Base-by-base conservation (phyloP, 176 grass and related monocot genomes). In the Triticum turgidum region DNA sequence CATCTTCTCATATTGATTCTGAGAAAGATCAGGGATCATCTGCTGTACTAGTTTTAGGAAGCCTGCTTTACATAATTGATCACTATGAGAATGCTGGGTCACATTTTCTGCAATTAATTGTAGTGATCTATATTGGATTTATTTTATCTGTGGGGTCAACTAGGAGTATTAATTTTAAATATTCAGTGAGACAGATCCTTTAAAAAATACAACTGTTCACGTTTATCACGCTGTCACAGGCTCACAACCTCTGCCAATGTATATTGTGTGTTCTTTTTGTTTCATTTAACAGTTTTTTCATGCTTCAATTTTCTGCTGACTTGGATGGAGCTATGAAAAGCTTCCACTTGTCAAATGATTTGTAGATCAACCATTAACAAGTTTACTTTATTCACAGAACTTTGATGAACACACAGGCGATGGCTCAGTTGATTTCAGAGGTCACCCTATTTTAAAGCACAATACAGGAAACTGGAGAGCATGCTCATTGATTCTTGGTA, bases 401-500 rank as follows among this genome's bases (percentile, higher is more conserved):
- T 41, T 72, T 66, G 54, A 30, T 33, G 68, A 87, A 27, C 93
- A 83, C 42, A 94, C 96, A 66, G 88, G 91, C 11, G 91, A 98
- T 95, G 90, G 93, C 45, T 98, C 96, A 51, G 91, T 95, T 5
- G 90, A 88, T 69, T 92, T 83, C 32, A 75, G 84, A 87, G 96
- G 96, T n/a, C 82, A 81, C 49, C 93, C 96, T 69, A 70, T 95
- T 84, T 82, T 91, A 76, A 98, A 95, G 86, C 86, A 82, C 32
- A 68, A 86, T 38, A 92, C 96, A 65, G 96, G 96, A 69, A 98
- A 95, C 71, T 98, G 96, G 96, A 94, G 79, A 91, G 93, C 96
- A 58, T 98, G 96, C 74, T 93, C 89, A 45, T 92, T 94, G 80
- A 98, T 98, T 87, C 84, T 98, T 73, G 93, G 96, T 95, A 94